These are phyloP conservation scores for Schizosaccharomyces cryophilus DNA, from an alignment of 805 yeast genomes.

Conservation along the genomic window DNA sequence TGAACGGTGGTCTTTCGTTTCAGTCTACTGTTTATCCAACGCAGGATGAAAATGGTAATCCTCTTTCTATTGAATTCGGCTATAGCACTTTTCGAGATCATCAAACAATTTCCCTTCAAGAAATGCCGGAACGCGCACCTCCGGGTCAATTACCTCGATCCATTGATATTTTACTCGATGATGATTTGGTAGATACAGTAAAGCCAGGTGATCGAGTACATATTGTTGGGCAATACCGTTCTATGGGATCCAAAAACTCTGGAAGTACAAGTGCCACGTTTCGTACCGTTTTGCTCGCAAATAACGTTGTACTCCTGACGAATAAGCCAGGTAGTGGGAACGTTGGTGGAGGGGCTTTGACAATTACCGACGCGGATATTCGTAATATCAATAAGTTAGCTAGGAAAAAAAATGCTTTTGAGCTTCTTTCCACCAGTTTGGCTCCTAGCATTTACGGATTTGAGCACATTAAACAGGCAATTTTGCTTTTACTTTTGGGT, in stretches of 20 bases:
- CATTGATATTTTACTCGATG: constrained; percentile 77
- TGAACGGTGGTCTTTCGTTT: constrained; percentile 14
- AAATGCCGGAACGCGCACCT: constrained; percentile 93
- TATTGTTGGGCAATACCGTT: constrained; percentile 78
- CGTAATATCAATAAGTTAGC: constrained; percentile 64
- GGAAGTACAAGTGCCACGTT: constrained; percentile 33
- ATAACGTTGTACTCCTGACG: constrained; percentile 55
- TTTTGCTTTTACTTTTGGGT: constrained; percentile 69
- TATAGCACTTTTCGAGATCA: constrained; percentile 80
- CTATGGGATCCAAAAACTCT: constrained; percentile 50
- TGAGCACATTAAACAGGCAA: constrained; percentile 74
- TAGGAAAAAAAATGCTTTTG: constrained; percentile 46
- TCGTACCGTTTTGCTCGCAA: constrained; percentile 62
- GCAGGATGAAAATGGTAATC: constrained; percentile 77
- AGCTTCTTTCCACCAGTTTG: constrained; percentile 54
- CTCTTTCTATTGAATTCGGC: constrained; percentile 75
- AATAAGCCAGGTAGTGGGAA: constrained; percentile 30
- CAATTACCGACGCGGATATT: constrained; percentile 57
- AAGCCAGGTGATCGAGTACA: constrained; percentile 95
- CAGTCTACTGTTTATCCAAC: constrained; percentile 46
- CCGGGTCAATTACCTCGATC: constrained; percentile 93
- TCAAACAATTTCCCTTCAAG: constrained; percentile 80
- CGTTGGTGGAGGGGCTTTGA: constrained; percentile 55
- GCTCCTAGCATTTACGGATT: constrained; percentile 95
- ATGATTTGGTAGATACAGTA: constrained; percentile 71